Base-by-base conservation (phyloP, 2,329 filamentous ascomycete genomes). In the Colletotrichum sp. region DNA sequence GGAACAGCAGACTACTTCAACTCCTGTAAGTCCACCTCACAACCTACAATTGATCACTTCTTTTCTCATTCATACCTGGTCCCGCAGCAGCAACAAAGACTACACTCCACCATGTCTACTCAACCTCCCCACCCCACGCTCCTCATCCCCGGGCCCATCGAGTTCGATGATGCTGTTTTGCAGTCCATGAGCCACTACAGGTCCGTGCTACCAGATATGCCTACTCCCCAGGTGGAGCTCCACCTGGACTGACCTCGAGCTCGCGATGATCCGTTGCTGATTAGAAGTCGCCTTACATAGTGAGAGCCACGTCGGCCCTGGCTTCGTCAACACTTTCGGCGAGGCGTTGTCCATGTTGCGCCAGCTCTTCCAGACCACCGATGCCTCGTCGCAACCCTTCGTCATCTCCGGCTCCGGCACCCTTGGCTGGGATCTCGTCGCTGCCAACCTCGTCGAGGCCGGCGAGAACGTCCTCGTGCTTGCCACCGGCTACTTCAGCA, bases 141-240 rank as follows among this genome's bases (percentile, higher is more conserved):
- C 85, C 92, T 99, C 86, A 98, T 99, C 81, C 97, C 97, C 64
- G 97, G 97, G 76, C 97, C 97, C 81, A 98, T 98, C 84, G 96
- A 98, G 87, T 98, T 98, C 82, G 96, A 98, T 83, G 96, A 98
- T 96, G 95, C 93, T 62, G 96, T 98, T 75, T 91, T 98, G 66
- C 91, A 96, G 84, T 95, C 95, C 75, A 98, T 98, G 96, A 93
- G 94, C 87, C 95, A 98, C 86, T 98, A 93, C 87, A 96, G 94
- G 94, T 95, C 87, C 80, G 86, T 58, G 18, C 77, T 78, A 66
- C 55, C 62, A 61, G 15, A 47, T 36, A 33, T 33, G 16, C 38
- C 43, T 9, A 21, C 18, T 47, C 21, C n/a, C 15, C 51, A 51
- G 8, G 47, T 43, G 36, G 55, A 27, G 21, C 47, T 54, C 34